Base-by-base conservation (phyloP, 2,329 filamentous ascomycete genomes). In the Diaporthe vexans region DNA sequence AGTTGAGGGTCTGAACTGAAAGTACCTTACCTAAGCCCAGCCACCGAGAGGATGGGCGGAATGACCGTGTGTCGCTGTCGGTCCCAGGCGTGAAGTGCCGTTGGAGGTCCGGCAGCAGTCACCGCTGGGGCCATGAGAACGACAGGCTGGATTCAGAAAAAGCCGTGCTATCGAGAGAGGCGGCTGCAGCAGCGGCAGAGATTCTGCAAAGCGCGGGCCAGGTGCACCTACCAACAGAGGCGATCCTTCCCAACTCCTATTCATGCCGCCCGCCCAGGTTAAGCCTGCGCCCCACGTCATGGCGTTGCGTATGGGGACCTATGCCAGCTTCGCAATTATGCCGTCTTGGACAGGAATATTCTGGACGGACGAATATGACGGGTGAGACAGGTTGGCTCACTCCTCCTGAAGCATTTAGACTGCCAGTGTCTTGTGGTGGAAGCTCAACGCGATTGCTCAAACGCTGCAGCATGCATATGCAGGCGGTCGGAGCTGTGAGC, bases 401-500 rank as follows among this genome's bases (percentile, higher is more conserved):
- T 13, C 24, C 11, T 67, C 35, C 33, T n/a, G 13, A 52, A 33
- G 4, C 24, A 26, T 67, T 24, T 52, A 21, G 15, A 21, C 19
- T 48, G 8, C 46, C 33, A 40, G n/a, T 21, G n/a, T 7, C 10
- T 24, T 15, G 46, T 21, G 24, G 19, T 52, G 54, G n/a, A 46
- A 56, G 46, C 56, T 61, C 33, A 61, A 46, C 33, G 56, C 56
- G n/a, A 52, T 11, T 54, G 9, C 56, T 29, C 43, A n/a, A 52
- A 61, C 48, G 13, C 46, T 26, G 35, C n/a, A 26, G 19, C 33
- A 4, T 33, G 24, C 33, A 54, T 52, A 63, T 70, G 52, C 37
- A 21, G 26, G 37, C 52, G 29, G 67, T 63, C 57, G 70, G 68
- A 43, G 46, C 57, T 63, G 70, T 7, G 46, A 51, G 70, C 29